phyloP scores from a whole-genome alignment of 768 basidiomycete genomes.

The Collybia sordida region DNA sequence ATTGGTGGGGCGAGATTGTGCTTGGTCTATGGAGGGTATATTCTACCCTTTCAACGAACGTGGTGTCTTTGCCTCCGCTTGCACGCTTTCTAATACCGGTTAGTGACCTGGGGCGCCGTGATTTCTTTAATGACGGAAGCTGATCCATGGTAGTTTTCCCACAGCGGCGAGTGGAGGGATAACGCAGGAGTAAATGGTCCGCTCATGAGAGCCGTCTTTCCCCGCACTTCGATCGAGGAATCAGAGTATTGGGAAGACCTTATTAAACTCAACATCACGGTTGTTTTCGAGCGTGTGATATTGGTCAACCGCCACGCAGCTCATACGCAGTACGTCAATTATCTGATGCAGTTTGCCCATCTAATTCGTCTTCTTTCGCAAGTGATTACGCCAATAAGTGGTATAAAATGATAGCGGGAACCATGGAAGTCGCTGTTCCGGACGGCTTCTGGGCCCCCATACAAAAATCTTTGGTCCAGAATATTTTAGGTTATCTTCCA shows the following conservation, averaged over 20 bases:
- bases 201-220: slow-evolving; percentile 66
- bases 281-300: slow-evolving; percentile 61
- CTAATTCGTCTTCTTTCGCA: neutral
- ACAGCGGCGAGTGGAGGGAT: slow-evolving; percentile 54
- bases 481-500: slow-evolving; percentile 31
- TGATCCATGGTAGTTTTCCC: slow-evolving; percentile 17
- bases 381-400: slow-evolving; percentile 27
- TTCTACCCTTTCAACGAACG: slow-evolving; percentile 21
- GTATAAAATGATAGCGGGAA: slow-evolving; percentile 36
- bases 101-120: slow-evolving; percentile 8
- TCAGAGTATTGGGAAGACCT: slow-evolving; percentile 66
- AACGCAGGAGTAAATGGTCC: slow-evolving; percentile 58
- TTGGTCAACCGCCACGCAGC: slow-evolving; percentile 65
- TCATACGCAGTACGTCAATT: slow-evolving; percentile 38
- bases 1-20: slow-evolving; percentile 49
- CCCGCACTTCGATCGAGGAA: slow-evolving; percentile 54
- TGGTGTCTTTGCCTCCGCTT: slow-evolving; percentile 20
- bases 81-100: slow-evolving; percentile 36
- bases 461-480: slow-evolving; percentile 24
- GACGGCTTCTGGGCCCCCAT: slow-evolving; percentile 35
- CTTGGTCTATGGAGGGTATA: slow-evolving; percentile 42
- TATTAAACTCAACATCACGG: slow-evolving; percentile 38
- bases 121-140: neutral
- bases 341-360: neutral
- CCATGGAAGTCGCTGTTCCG: slow-evolving; percentile 27